These are phyloP conservation scores for Penicillium crustosum DNA, from an alignment of 2,329 filamentous ascomycete genomes.

Conservation along the genomic window DNA sequence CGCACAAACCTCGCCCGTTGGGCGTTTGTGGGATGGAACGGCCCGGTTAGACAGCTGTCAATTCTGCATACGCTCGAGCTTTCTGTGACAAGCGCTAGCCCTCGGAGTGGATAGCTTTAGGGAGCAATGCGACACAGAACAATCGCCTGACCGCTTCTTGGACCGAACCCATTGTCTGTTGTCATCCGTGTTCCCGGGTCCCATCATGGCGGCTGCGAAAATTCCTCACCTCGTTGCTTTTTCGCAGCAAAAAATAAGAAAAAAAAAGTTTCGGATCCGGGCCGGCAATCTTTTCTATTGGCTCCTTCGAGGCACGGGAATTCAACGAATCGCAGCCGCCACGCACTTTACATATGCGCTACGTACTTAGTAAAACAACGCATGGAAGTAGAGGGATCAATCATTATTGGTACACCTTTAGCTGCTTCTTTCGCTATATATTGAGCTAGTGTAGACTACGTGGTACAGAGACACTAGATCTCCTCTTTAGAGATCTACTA, in stretches of 20 bases:
- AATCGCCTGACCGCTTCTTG: slow-evolving; percentile 13
- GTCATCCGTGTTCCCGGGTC: slow-evolving; percentile 1
- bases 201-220: not conserved
- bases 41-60: slow-evolving; percentile 12
- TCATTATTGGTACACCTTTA: slow-evolving; percentile 13
- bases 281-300: not conserved
- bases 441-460: not conserved
- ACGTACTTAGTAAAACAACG: slow-evolving; percentile 1
- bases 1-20: slow-evolving; percentile 6
- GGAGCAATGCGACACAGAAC: not conserved
- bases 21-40: slow-evolving; percentile 10
- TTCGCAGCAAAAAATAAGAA: not conserved
- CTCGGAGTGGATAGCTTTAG: not conserved
- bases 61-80: not conserved
- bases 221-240: not conserved
- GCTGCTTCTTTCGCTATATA: not conserved
- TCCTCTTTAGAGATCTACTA: not conserved
- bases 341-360: slow-evolving; percentile 11
- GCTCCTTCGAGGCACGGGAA: not conserved
- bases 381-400: slow-evolving; percentile 15
- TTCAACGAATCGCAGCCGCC: slow-evolving; percentile 2
- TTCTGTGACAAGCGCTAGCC: not conserved
- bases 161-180: slow-evolving; percentile 3
- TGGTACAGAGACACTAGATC: not conserved
- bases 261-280: not conserved